Base-by-base conservation (phyloP, 148 eudicot genomes). In the Silene uniflora region DNA sequence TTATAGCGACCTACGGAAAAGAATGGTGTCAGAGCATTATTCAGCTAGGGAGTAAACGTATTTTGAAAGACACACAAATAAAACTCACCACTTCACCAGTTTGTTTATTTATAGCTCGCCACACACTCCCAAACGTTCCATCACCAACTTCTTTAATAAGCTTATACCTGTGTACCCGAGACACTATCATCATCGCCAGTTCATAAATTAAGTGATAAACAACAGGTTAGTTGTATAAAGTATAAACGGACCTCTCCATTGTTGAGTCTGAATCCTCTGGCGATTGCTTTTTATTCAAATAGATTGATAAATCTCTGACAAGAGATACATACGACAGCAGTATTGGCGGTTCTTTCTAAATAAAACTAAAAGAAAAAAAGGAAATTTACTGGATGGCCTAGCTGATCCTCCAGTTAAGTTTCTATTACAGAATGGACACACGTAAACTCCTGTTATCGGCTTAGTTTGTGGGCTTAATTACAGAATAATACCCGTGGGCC, bases 51-150 rank as follows among this genome's bases (percentile, higher is more conserved):
- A 13, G 56, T 16, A 68, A 75, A 66, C 68, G 21, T 29, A 63
- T 12, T 21, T 22, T 16, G n/a, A 75, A 35, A 32, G 32, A 56
- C 3, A 71, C 9, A 67, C 23, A 35, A 59, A 77, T 4, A 11
- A 23, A 62, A 79, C 97, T 79, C 86, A 94, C 97, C 83, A 91
- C 89, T 91, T 94, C 97, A 63, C 91, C 92, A 79, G 85, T 86
- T 76, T 87, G 92, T 86, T 86, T 94, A 88, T 86, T 89, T 71
- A 91, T 77, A 75, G 98, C 98, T 78, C 87, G 86, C 97, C 98
- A 94, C 68, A 94, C 97, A 79, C 80, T 87, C 62, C 98, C 97
- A 82, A 90, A 94, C 17, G 97, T 89, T 77, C 98, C 98, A 78
- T 89, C 91, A 77, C 98, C 98, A 81, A 94, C 93, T 87, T 91